phyloP scores from a whole-genome alignment of 495 filamentous ascomycete species.

The Penicillium alfredii region DNA sequence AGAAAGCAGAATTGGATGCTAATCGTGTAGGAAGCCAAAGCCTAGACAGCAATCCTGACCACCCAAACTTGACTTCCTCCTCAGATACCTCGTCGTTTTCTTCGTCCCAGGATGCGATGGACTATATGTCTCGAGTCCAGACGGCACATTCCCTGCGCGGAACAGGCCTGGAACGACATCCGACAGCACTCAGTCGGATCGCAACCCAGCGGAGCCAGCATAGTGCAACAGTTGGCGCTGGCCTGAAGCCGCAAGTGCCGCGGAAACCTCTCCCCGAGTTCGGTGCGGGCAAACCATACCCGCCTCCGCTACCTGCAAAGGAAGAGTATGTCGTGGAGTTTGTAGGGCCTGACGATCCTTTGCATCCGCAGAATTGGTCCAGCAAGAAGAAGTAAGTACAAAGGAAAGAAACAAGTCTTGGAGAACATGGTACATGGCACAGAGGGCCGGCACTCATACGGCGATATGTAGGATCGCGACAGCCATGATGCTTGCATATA shows the following conservation, averaged over 20 bases:
- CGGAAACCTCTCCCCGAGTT: constrained; percentile 53
- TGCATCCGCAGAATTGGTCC: constrained; percentile 82
- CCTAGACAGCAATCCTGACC: constrained; percentile 1
- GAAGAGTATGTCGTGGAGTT: constrained; percentile 90
- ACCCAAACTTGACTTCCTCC: too few species aligned
- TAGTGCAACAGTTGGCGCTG: constrained; percentile 64
- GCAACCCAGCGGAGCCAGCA: constrained; percentile 71
- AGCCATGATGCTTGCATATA: constrained; percentile 69
- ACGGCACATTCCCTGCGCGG: constrained; percentile 50
- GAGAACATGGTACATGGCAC: constrained; percentile 1
- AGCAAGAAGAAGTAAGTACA: constrained; percentile 62
- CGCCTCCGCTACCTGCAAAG: constrained; percentile 60
- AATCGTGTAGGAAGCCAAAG: constrained; percentile 4
- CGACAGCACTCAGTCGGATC: constrained; percentile 70
- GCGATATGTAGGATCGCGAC: constrained; percentile 61
- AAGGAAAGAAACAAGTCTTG: background rate
- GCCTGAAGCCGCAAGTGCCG: constrained; percentile 43
- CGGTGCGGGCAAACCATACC: constrained; percentile 74
- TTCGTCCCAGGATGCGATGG: constrained; percentile 18
- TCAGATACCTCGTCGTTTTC: constrained; percentile 8
- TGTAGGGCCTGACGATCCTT: constrained; percentile 68
- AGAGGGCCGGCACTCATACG: too few species aligned
- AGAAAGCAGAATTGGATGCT: constrained; percentile 30
- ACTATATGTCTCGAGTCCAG: constrained; percentile 50
- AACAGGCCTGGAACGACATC: constrained; percentile 56